phyloP scores from a whole-genome alignment of 768 basidiomycete genomes.

The Russula sp. region DNA sequence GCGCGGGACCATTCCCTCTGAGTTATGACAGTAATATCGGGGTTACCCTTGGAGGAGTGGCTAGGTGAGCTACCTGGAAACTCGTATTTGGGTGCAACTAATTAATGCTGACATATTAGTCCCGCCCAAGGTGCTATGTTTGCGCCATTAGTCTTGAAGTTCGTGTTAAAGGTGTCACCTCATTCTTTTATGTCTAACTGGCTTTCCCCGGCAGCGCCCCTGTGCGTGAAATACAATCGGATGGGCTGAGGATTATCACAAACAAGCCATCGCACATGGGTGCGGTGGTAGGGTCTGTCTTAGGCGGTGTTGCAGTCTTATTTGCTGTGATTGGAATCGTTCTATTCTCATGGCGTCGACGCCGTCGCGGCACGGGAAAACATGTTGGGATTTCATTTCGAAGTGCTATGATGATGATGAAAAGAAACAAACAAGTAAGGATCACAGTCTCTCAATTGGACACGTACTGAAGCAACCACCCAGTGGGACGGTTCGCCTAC shows the following conservation, averaged over 20 bases:
- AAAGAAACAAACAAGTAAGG: no score
- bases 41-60: background rate
- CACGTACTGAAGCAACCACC: no score
- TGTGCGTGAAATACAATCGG: background rate
- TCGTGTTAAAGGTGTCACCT: background rate
- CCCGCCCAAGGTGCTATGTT: slow-evolving; percentile 24
- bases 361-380: background rate
- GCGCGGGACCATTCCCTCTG: slow-evolving; percentile 3
- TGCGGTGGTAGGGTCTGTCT: slow-evolving; percentile 15
- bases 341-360: slow-evolving; percentile 6
- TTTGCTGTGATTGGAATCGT: background rate
- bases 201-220: background rate
- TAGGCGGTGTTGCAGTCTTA: slow-evolving; percentile 9
- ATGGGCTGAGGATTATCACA: background rate
- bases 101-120: no score
- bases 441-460: no score
- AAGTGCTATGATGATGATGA: no score
- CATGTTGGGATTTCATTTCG: no score
- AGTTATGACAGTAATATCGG: slow-evolving; percentile 3
- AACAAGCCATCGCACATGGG: background rate
- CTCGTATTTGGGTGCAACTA: no score
- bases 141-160: slow-evolving; percentile 23
- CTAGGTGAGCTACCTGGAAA: slow-evolving; percentile 8
- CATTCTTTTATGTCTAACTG: background rate
- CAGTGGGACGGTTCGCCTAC: no score